Conservation (phyloP, 495 filamentous ascomycete species). For the Penicillium pulvis region DNA sequence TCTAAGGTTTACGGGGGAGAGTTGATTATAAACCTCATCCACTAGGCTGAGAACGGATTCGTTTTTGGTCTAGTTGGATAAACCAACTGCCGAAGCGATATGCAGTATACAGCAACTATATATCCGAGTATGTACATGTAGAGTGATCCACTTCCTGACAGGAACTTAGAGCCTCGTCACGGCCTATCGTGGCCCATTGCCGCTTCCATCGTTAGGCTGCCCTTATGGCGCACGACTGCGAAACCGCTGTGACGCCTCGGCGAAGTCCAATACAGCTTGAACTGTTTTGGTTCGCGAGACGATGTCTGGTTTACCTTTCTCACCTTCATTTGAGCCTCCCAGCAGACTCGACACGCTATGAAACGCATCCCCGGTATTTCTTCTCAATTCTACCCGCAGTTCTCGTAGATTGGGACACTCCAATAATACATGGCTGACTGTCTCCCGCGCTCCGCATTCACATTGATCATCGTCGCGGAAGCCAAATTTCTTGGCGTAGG, state of each 20-base stretch:
- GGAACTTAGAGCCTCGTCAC: constrained; percentile 34
- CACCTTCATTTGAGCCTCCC: constrained; percentile 27
- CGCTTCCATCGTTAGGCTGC: constrained; percentile 28
- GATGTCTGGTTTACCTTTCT: constrained; percentile 27
- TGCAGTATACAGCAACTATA: constrained; percentile 20
- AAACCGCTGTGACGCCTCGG: constrained; percentile 33
- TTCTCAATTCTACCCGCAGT: constrained; percentile 18
- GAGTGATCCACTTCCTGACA: constrained; percentile 22
- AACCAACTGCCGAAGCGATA: too few relatives aligned
- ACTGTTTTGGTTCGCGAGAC: constrained; percentile 26
- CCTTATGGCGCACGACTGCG: constrained; percentile 31
- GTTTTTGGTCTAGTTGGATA: too few relatives aligned
- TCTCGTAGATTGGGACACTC: constrained; percentile 18
- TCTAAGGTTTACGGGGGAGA: too few relatives aligned
- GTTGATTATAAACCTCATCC: too few relatives aligned
- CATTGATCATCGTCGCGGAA: constrained; percentile 22
- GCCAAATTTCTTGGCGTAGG: constrained; percentile 11
- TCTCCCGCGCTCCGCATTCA: constrained; percentile 23
- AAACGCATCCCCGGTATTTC: constrained; percentile 26
- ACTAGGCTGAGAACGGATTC: too few relatives aligned
- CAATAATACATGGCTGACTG: constrained; percentile 21
- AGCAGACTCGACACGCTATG: constrained; percentile 29
- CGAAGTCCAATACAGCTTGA: constrained; percentile 32
- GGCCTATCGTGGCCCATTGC: constrained; percentile 31
- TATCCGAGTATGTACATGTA: constrained; percentile 20